Evolutionary conservation across 2,329 filamentous ascomycete genomes (phyloP).

Genomic region (Botrytis porri): DNA sequence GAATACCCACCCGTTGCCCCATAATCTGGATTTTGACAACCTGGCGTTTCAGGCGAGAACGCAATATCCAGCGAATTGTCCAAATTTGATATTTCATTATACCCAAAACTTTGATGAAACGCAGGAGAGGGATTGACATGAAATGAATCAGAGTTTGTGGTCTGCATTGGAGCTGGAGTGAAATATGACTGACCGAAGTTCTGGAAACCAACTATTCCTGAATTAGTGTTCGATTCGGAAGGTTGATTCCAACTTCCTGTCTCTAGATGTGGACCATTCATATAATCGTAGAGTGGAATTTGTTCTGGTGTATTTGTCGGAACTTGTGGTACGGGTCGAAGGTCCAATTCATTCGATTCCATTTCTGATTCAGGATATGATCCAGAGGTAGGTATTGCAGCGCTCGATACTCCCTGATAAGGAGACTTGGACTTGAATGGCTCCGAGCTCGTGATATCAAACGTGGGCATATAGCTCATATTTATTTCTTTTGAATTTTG

Average conservation of each 20-base stretch:
- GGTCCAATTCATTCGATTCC: not conserved
- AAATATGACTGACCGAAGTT: not conserved
- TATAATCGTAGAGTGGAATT: not conserved
- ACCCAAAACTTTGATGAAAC: not conserved
- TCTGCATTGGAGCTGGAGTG: not conserved
- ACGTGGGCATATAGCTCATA: not conserved
- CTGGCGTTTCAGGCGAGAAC: not conserved
- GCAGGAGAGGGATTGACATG: not conserved
- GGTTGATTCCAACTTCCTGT: not conserved
- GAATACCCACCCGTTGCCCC: not conserved
- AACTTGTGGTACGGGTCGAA: not conserved
- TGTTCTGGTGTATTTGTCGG: not conserved
- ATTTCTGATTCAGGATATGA: not conserved
- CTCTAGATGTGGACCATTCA: not conserved
- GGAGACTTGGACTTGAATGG: not conserved
- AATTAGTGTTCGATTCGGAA: no score
- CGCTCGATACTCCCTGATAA: not conserved
- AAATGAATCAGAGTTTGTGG: not conserved
- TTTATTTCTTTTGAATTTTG: not conserved
- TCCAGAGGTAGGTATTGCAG: not conserved
- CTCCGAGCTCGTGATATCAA: not conserved
- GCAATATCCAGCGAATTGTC: not conserved
- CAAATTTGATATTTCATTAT: not conserved
- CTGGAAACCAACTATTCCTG: not conserved
- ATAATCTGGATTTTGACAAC: not conserved